Evolutionary conservation across 306 rosid species (phyloP).

Genomic region (Inga oerstediana): DNA sequence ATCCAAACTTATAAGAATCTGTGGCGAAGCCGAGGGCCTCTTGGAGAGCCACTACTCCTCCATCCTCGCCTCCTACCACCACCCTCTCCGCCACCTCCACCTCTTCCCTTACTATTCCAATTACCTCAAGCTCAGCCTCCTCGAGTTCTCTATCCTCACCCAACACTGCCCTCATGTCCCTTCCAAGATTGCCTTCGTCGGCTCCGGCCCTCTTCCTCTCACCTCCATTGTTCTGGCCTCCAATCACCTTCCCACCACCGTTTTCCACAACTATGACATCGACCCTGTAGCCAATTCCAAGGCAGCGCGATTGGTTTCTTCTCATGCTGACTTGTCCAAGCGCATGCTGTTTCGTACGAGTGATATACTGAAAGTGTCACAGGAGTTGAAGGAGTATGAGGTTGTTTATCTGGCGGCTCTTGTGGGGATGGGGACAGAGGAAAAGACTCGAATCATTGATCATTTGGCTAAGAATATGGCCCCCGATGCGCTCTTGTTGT

Average conservation of each 20-base stretch:
- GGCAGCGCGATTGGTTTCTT: conserved; percentile 55
- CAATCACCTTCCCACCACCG: conserved; percentile 56
- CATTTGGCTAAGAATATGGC: conserved; percentile 74
- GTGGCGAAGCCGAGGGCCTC: conserved; percentile 73
- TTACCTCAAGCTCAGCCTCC: conserved; percentile 77
- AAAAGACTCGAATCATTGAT: conserved; percentile 50
- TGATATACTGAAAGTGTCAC: conserved; percentile 60
- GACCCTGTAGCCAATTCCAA: conserved; percentile 67
- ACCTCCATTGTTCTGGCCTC: conserved; percentile 84
- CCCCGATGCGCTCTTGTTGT: conserved; percentile 68
- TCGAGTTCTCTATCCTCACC: conserved; percentile 64
- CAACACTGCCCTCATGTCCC: conserved; percentile 51
- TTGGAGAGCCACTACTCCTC: conserved; percentile 68
- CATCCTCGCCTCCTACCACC: conserved; percentile 46
- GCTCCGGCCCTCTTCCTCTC: conserved; percentile 89
- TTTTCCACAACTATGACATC: conserved; percentile 77
- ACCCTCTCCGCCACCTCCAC: conserved; percentile 61
- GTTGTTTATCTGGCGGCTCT: conserved; percentile 88
- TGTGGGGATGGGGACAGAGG: conserved; percentile 80
- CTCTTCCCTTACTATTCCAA: conserved; percentile 80
- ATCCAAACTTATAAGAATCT: conserved; percentile 65
- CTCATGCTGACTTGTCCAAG: conserved; percentile 61
- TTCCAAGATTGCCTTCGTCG: conserved; percentile 65
- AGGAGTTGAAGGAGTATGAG: conserved; percentile 54
- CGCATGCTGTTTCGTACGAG: conserved; percentile 71